Conservation (phyloP, 2,329 filamentous ascomycete genomes). For the Aureobasidium pullulans region DNA sequence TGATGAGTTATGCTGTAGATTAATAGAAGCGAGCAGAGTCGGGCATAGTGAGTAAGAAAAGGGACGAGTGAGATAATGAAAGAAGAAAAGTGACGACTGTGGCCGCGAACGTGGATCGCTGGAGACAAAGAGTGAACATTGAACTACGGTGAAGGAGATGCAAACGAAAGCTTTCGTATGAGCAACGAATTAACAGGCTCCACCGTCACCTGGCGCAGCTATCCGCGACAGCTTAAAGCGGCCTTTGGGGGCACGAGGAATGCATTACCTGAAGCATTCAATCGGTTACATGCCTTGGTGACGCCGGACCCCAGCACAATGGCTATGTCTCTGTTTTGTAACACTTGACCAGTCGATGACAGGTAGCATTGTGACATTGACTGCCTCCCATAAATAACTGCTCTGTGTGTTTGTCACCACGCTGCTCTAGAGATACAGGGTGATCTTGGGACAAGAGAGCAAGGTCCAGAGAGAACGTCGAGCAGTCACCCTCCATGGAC, state of each 20-base stretch:
- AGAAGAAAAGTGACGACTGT: not conserved
- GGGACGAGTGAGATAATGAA: not conserved
- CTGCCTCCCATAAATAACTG: too few species aligned
- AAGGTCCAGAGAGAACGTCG: too few species aligned
- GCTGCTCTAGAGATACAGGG: too few species aligned
- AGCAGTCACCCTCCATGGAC: too few species aligned
- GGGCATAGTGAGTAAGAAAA: not conserved
- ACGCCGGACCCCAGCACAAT: conserved; percentile 1
- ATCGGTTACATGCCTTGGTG: not conserved
- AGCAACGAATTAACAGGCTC: not conserved
- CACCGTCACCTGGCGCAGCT: not conserved
- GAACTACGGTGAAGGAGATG: not conserved
- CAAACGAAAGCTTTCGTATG: conserved; percentile 7
- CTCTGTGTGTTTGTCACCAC: too few species aligned
- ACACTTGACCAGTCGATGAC: not conserved
- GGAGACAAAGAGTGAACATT: not conserved
- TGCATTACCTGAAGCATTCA: not conserved
- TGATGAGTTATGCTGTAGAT: not conserved
- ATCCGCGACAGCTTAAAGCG: not conserved
- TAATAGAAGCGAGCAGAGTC: not conserved
- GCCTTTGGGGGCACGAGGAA: conserved; percentile 3
- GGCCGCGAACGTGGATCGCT: not conserved
- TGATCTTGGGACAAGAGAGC: too few species aligned
- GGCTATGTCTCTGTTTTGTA: conserved; percentile 1
- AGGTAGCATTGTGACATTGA: not conserved